phyloP scores from a whole-genome alignment of 1,284 basidiomycete genomes.

The Leccinum fuscescens region DNA sequence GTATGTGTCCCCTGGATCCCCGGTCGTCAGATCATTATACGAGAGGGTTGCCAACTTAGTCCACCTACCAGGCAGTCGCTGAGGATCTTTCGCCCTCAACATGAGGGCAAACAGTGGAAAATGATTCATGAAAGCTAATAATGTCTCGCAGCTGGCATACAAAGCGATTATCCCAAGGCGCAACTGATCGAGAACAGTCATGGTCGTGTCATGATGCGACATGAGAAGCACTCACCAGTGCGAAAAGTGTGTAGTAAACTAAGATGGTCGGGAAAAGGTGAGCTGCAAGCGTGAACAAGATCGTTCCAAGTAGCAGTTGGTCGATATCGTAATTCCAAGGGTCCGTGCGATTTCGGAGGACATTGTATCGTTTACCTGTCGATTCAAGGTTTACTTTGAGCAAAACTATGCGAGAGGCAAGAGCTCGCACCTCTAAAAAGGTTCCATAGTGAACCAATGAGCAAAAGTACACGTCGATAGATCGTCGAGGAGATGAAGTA shows the following conservation, averaged over 20 bases:
- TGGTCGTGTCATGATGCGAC: not conserved
- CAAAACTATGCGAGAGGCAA: not conserved
- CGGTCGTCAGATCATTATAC: not conserved
- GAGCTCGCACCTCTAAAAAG: slow-evolving; percentile 80
- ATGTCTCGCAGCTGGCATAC: slow-evolving; percentile 61
- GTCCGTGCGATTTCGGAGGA: slow-evolving; percentile 80
- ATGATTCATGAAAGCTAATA: slow-evolving; percentile 79
- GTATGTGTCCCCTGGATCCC: slow-evolving; percentile 34
- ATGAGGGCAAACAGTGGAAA: slow-evolving; percentile 90
- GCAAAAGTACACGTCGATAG: slow-evolving; percentile 63
- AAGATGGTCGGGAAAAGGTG: slow-evolving; percentile 91
- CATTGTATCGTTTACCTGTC: slow-evolving; percentile 83
- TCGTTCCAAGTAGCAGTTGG: slow-evolving; percentile 90
- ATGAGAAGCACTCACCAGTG: slow-evolving; percentile 50
- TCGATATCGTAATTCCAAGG: slow-evolving; percentile 91
- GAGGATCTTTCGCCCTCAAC: slow-evolving; percentile 83
- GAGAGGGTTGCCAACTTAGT: not conserved
- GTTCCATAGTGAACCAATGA: slow-evolving; percentile 79
- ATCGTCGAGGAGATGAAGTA: slow-evolving; percentile 66
- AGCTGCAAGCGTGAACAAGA: slow-evolving; percentile 88
- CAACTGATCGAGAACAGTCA: slow-evolving; percentile 42
- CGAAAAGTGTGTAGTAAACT: slow-evolving; percentile 84
- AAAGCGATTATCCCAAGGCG: slow-evolving; percentile 58
- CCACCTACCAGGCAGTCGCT: slow-evolving; percentile 71
- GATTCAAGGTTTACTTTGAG: not conserved